A percentile compares a stretch with the other conserved stretches of the same genome.
Evolutionary conservation across 2,329 filamentous ascomycete species (phyloP).

Genomic region (Fusarium marasasianum): DNA sequence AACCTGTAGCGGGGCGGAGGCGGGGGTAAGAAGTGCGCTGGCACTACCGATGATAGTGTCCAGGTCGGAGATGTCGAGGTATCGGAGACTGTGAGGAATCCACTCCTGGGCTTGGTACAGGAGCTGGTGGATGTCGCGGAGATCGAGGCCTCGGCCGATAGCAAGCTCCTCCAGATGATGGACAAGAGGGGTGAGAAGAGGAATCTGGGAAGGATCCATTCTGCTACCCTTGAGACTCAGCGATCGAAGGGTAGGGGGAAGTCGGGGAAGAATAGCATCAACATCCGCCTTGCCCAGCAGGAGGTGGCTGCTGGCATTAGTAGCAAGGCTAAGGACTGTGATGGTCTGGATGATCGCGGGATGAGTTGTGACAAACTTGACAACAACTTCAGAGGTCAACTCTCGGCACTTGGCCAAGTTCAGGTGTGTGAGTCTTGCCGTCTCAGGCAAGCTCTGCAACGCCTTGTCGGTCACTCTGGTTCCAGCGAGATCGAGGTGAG

Average conservation of each 20-base stretch:
- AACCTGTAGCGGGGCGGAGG: constrained; percentile 76
- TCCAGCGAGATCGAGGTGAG: constrained; percentile 82
- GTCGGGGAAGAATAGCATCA: constrained; percentile 68
- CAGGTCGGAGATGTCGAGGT: constrained; percentile 77
- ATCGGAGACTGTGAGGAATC: constrained; percentile 70
- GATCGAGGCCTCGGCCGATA: constrained; percentile 72
- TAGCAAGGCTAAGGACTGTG: constrained; percentile 77
- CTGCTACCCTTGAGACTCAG: constrained; percentile 80
- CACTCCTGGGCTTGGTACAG: constrained; percentile 62
- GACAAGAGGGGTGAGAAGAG: constrained; percentile 70
- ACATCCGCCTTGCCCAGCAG: constrained; percentile 74
- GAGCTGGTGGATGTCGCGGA: constrained; percentile 72
- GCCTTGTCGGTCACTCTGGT: constrained; percentile 79
- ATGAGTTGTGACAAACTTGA: constrained; percentile 76
- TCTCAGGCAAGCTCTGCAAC: constrained; percentile 74
- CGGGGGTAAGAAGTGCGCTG: constrained; percentile 66
- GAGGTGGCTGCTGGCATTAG: constrained; percentile 77
- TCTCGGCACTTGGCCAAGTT: constrained; percentile 80
- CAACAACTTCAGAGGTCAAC: constrained; percentile 71
- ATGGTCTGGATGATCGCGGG: constrained; percentile 72
- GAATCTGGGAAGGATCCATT: constrained; percentile 72
- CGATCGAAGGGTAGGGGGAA: constrained; percentile 75
- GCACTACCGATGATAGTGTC: constrained; percentile 66
- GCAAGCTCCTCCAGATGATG: constrained; percentile 80
- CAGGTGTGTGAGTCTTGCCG: constrained; percentile 78